Percentiles rank a stretch among this genome's conserved stretches.
Conservation (phyloP, 2,329 filamentous ascomycete species). For the Monilinia aucupariae region DNA sequence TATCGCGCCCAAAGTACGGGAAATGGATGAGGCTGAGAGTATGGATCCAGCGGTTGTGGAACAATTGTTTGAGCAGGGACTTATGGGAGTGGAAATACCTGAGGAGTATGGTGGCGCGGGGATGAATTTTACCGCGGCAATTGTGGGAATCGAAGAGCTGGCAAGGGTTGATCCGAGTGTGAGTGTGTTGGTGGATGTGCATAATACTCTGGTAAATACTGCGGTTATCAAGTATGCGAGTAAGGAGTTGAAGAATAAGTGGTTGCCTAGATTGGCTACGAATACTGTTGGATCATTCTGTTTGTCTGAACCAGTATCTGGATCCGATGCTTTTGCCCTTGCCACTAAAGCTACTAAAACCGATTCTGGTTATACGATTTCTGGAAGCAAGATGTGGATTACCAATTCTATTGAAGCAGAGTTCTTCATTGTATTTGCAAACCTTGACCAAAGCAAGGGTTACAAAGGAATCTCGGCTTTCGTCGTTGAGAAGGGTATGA, state of each 20-base stretch:
- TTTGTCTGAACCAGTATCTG: constrained; percentile 84
- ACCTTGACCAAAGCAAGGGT: constrained; percentile 83
- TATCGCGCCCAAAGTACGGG: constrained; percentile 83
- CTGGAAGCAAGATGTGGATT: constrained; percentile 99
- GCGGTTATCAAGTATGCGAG: constrained; percentile 81
- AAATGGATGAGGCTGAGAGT: constrained; percentile 93
- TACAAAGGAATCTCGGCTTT: constrained; percentile 98
- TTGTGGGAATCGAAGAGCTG: constrained; percentile 94
- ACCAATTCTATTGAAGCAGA: constrained; percentile 92
- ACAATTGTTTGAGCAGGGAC: constrained; percentile 91
- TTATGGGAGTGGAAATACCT: constrained; percentile 97
- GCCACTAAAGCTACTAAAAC: constrained; percentile 86
- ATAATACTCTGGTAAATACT: constrained; percentile 97
- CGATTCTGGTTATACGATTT: constrained; percentile 76
- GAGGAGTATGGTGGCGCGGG: constrained; percentile 94
- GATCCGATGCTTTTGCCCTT: constrained; percentile 92
- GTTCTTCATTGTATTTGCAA: constrained; percentile 97
- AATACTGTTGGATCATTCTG: constrained; percentile 89
- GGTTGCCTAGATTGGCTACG: constrained; percentile 84
- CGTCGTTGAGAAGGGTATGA: constrained; percentile 81
- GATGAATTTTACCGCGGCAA: constrained; percentile 97
- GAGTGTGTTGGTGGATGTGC: constrained; percentile 90
- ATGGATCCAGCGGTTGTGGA: constrained; percentile 89
- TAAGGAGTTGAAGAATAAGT: constrained; percentile 72
- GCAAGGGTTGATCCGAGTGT: constrained; percentile 92